These are phyloP conservation scores for Trichophyton schoenleinii DNA, from an alignment of 2,329 filamentous ascomycete genomes.

Conservation along the genomic window DNA sequence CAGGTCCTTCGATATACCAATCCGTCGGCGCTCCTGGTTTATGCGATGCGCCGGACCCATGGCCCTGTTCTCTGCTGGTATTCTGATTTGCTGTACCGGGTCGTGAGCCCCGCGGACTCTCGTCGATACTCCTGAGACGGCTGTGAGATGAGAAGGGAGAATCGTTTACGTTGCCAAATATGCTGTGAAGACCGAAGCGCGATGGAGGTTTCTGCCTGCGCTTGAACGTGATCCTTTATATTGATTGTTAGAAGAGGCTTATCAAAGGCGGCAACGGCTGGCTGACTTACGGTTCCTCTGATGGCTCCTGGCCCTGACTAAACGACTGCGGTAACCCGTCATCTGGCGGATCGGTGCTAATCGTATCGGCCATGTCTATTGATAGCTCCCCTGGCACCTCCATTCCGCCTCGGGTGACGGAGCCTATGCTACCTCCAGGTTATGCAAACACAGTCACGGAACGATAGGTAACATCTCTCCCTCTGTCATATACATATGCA, in stretches of 20 bases:
- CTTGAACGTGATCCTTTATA: constrained; percentile 31
- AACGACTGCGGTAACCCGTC: constrained; percentile 6
- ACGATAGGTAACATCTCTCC: neutral
- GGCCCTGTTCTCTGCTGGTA: constrained; percentile 16
- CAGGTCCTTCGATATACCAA: constrained; percentile 84
- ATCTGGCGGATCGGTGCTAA: constrained; percentile 14
- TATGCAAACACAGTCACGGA: neutral
- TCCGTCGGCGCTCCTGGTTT: constrained; percentile 43
- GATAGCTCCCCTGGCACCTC: constrained; percentile 13
- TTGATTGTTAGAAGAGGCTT: neutral
- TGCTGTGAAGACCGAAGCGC: constrained; percentile 29
- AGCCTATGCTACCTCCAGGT: neutral
- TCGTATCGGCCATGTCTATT: constrained; percentile 14
- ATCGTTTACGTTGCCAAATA: constrained; percentile 23
- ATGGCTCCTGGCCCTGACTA: constrained; percentile 16
- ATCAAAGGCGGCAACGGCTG: neutral
- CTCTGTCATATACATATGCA: neutral
- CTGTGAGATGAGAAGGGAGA: neutral
- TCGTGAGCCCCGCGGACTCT: constrained; percentile 12
- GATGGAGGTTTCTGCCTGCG: constrained; percentile 31
- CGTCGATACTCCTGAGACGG: constrained; percentile 10
- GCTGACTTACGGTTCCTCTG: constrained; percentile 25
- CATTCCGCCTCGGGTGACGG: neutral
- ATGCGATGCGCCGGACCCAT: constrained; percentile 19
- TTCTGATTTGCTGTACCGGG: constrained; percentile 13